Base-by-base conservation (phyloP, 805 yeast species). In the Pichia membranifaciens region DNA sequence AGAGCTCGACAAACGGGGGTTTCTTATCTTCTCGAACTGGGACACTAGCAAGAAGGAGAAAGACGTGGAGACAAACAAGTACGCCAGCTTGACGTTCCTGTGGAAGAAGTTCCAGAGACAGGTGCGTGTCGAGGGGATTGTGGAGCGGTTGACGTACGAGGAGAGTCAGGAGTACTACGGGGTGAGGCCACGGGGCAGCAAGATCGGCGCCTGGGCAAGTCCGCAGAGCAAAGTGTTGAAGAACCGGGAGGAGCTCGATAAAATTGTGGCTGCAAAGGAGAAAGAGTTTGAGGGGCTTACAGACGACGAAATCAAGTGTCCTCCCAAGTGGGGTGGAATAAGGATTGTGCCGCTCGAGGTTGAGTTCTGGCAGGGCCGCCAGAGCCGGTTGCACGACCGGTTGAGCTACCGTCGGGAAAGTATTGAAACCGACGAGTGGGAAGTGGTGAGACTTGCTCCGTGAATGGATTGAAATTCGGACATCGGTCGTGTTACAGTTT, bases 341-440 rank as follows among this genome's bases (percentile, higher is more conserved):
- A 75, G 96, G 59, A 74, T 93, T 16, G 80, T 84, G 37, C 99
- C 99, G 5, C 68, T 87, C 40, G 96, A 88, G 61, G 76, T 91
- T 54, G 99, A 93, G 68, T 93, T 91, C 61, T 93, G 98, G 97
- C 99, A 93, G 69, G 99, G 99, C 16, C 80, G 99, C 53, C 73
- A 76, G 50, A 83, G 87, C 60, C 78, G 99, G 64, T 71, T 91
- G 44, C 99, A 93, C 65, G 99, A 93, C 65, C 78, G 99, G 56
- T 72, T 90, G 43, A 78, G 82, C 13, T 90, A 75, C 66, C 74
- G 76, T 51, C 74, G 95, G 62, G 78, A 76, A 21, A 54, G 62
- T 8, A 55, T 53, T 13, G 75, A 69, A 16, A 72, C 68, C 13
- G 71, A 64, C 1, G 67, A 72, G 29, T 90, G 95, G 95, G 66